Percentiles rank a stretch among this genome's conserved stretches.
phyloP scores from a whole-genome alignment of 805 yeast species.

The Candida chauliodis region DNA sequence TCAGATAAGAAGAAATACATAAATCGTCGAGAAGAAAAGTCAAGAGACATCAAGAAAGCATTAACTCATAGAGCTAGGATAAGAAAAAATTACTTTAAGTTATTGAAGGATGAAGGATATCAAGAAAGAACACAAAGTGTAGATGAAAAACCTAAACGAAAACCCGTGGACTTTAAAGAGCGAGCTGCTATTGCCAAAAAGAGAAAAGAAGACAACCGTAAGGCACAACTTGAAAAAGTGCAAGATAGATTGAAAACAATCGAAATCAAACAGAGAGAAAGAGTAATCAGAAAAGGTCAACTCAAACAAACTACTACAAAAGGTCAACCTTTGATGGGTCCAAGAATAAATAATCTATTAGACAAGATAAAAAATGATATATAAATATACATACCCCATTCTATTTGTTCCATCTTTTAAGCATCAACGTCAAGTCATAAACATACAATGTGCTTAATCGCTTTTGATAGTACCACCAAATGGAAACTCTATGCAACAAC shows the following conservation, averaged over 20 bases:
- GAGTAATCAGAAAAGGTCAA: slow-evolving; percentile 40
- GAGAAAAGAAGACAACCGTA: slow-evolving; percentile 42
- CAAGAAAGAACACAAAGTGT: slow-evolving; percentile 10
- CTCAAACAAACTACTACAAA: slow-evolving; percentile 49
- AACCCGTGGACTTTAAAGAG: slow-evolving; percentile 41
- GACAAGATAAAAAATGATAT: slow-evolving; percentile 66
- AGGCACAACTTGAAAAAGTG: slow-evolving; percentile 36
- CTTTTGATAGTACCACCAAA: slow-evolving; percentile 34
- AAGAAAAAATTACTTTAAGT: slow-evolving; percentile 75
- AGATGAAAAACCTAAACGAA: slow-evolving; percentile 13
- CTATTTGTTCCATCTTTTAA: slow-evolving; percentile 7
- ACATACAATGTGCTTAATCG: slow-evolving; percentile 28
- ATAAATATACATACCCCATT: slow-evolving; percentile 2
- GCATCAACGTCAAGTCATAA: slow-evolving; percentile 30
- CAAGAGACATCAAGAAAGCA: slow-evolving; percentile 71
- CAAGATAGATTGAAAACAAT: slow-evolving; percentile 32
- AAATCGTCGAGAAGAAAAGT: slow-evolving; percentile 31
- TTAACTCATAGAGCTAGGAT: slow-evolving; percentile 77
- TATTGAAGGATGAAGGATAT: slow-evolving; percentile 66
- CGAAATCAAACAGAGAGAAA: slow-evolving; percentile 37
- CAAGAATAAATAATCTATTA: slow-evolving; percentile 72
- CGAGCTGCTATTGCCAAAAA: slow-evolving; percentile 44
- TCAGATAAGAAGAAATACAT: slow-evolving; percentile 9
- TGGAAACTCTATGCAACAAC: slow-evolving; percentile 18
- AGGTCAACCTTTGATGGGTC: slow-evolving; percentile 93